Conservation (phyloP, 2,329 filamentous ascomycete species). For the Apiospora pterosperma region DNA sequence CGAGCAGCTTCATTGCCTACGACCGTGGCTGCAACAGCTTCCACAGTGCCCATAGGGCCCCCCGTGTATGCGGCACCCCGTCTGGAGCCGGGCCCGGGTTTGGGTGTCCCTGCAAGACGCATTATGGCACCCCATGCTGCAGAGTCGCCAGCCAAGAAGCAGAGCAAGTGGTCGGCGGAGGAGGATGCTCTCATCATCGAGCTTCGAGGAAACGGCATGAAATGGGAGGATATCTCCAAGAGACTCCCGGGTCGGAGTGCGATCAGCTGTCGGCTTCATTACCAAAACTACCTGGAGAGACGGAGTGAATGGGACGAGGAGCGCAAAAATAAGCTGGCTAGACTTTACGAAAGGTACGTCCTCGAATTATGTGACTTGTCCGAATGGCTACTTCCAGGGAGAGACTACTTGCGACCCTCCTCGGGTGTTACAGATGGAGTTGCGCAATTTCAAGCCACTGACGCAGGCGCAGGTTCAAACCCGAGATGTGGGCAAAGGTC, state of each 20-base stretch:
- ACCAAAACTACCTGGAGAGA: constrained; percentile 95
- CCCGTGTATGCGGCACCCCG: constrained; percentile 21
- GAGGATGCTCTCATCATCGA: constrained; percentile 94
- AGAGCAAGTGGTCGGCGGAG: constrained; percentile 94
- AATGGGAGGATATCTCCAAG: constrained; percentile 98
- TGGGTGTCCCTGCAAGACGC: constrained; percentile 37
- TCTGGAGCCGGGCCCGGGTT: constrained; percentile 27
- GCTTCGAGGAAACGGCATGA: constrained; percentile 86
- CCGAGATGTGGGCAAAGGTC: constrained; percentile 96
- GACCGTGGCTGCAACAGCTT: constrained; percentile 33
- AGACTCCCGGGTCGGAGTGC: constrained; percentile 84
- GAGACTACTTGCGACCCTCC: neutral
- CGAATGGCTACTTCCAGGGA: neutral
- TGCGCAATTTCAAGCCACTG: neutral
- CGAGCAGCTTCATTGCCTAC: constrained; percentile 34
- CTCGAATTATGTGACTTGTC: neutral
- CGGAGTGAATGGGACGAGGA: constrained; percentile 96
- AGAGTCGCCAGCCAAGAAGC: constrained; percentile 80
- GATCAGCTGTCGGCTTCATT: constrained; percentile 91
- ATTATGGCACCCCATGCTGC: constrained; percentile 51
- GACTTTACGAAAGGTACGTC: constrained; percentile 87
- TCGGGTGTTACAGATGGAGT: neutral
- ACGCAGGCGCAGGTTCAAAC: constrained; percentile 71
- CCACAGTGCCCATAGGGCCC: constrained; percentile 23
- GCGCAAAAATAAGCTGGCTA: constrained; percentile 92